A percentile compares a stretch with the other conserved stretches of the same genome.
phyloP scores from a whole-genome alignment of 208 protist genomes.

The Novymonas esmeraldas region DNA sequence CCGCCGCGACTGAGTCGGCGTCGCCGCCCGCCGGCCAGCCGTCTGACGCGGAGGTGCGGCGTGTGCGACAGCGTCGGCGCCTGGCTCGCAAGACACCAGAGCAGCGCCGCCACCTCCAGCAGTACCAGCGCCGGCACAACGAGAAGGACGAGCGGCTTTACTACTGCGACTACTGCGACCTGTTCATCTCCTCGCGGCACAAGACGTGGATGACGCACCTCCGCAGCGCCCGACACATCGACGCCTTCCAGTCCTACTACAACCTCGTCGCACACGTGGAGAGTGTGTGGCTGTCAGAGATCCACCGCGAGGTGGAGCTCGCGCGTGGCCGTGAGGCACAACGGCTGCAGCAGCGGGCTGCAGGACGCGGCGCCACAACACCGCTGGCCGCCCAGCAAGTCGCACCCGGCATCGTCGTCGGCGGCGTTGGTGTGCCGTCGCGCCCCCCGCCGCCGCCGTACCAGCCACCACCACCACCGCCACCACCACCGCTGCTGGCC shows the following conservation, averaged over 20 bases:
- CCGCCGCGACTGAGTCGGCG: not conserved
- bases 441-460: slow-evolving; percentile 8
- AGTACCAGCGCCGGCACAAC: slow-evolving; percentile 82
- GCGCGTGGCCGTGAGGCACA: slow-evolving; percentile 32
- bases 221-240: slow-evolving; percentile 59
- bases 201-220: slow-evolving; percentile 61
- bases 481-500: not conserved
- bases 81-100: slow-evolving; percentile 56
- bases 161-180: slow-evolving; percentile 90
- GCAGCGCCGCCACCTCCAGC: slow-evolving; percentile 57
- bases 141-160: slow-evolving; percentile 74
- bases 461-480: not conserved
- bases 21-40: slow-evolving; percentile 14
- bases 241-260: slow-evolving; percentile 73
- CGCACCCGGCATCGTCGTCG: slow-evolving; percentile 52
- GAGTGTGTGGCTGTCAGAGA: slow-evolving; percentile 49
- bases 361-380: slow-evolving; percentile 33
- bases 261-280: slow-evolving; percentile 57
- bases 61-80: slow-evolving; percentile 39
- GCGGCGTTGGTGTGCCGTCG: slow-evolving; percentile 24
- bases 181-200: slow-evolving; percentile 68
- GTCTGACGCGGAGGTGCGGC: slow-evolving; percentile 39
- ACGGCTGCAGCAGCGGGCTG: slow-evolving; percentile 33
- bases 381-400: slow-evolving; percentile 36
- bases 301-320: slow-evolving; percentile 40